Evolutionary conservation across 2,329 filamentous ascomycete species (phyloP).

Genomic region (Zymoseptoria ardabiliae): DNA sequence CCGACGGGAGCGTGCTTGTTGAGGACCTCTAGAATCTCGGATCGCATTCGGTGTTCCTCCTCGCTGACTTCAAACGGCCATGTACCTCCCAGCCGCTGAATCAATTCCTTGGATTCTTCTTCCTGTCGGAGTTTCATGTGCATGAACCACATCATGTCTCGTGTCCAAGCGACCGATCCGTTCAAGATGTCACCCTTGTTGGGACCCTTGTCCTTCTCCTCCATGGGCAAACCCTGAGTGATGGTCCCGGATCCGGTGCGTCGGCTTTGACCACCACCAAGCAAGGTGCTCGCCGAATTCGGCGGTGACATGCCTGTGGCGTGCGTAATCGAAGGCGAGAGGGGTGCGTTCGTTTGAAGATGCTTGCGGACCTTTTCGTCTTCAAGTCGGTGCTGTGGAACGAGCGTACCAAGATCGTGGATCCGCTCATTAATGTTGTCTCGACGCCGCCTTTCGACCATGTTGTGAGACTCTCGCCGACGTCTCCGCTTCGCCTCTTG

Average conservation of each 20-base stretch:
- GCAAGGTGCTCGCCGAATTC: slow-evolving; percentile 77
- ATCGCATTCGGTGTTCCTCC: slow-evolving; percentile 92
- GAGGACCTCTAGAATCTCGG: slow-evolving; percentile 80
- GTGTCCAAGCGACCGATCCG: slow-evolving; percentile 91
- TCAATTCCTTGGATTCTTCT: slow-evolving; percentile 71
- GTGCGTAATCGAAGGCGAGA: slow-evolving; percentile 69
- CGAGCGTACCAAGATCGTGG: slow-evolving; percentile 87
- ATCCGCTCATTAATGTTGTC: slow-evolving; percentile 99
- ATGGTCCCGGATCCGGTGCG: slow-evolving; percentile 65
- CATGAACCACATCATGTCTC: slow-evolving; percentile 95
- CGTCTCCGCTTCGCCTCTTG: slow-evolving; percentile 92
- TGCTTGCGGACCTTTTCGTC: slow-evolving; percentile 97
- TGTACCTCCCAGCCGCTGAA: slow-evolving; percentile 63
- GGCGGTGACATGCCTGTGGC: slow-evolving; percentile 61
- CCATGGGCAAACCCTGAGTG: slow-evolving; percentile 82
- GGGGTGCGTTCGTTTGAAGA: slow-evolving; percentile 80
- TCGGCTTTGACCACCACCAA: slow-evolving; percentile 76
- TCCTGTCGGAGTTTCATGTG: slow-evolving; percentile 84
- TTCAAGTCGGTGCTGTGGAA: slow-evolving; percentile 84
- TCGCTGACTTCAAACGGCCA: slow-evolving; percentile 80
- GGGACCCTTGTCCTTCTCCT: slow-evolving; percentile 97
- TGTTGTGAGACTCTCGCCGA: slow-evolving; percentile 88
- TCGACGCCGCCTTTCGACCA: slow-evolving; percentile 86
- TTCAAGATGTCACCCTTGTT: slow-evolving; percentile 99
- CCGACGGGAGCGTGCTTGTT: slow-evolving; percentile 66